Conservation (phyloP, 352 stramenopile species). For the Elongisporangium prolatum region DNA sequence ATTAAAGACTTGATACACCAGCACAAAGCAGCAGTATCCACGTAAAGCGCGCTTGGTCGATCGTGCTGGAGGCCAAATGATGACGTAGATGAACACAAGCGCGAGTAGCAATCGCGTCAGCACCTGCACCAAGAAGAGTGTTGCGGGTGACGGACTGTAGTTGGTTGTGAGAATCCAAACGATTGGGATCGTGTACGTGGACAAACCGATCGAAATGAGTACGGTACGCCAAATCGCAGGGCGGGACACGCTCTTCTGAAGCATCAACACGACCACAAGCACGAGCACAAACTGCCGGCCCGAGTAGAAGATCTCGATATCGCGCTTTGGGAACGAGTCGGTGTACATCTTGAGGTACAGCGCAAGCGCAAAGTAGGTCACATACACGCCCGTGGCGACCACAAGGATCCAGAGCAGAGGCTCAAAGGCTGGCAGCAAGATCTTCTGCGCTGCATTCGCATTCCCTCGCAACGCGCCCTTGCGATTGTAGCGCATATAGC, state of each 20-base stretch:
- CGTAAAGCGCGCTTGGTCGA: conserved; percentile 25
- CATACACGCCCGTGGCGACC: conserved; percentile 21
- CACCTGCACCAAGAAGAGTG: conserved; percentile 8
- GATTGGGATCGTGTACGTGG: conserved; percentile 20
- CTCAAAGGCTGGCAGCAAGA: conserved; percentile 39
- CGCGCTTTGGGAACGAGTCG: conserved; percentile 10
- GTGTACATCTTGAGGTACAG: conserved; percentile 17
- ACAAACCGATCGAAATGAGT: conserved; percentile 17
- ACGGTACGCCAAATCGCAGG: conserved; percentile 25
- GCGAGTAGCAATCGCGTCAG: conserved; percentile 12
- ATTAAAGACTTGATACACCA: conserved; percentile 16
- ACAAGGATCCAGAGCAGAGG: conserved; percentile 30
- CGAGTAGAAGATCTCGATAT: conserved; percentile 22
- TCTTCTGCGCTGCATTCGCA: conserved; percentile 20
- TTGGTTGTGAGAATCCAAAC: conserved; percentile 12
- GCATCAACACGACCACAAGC: conserved; percentile 32
- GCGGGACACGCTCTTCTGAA: conserved; percentile 40
- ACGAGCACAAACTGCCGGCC: conserved; percentile 30
- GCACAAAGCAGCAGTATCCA: conserved; percentile 17
- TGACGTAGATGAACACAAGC: conserved; percentile 23
- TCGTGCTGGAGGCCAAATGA: conserved; percentile 24
- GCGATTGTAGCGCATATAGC: conserved; percentile 29
- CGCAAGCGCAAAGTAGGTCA: conserved; percentile 16
- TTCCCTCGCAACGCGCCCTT: conserved; percentile 22
- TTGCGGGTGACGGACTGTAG: conserved; percentile 8